A percentile compares a stretch with the other conserved stretches of the same genome.
Conservation (phyloP, 495 filamentous ascomycete species). For the Xylaria cubensis region DNA sequence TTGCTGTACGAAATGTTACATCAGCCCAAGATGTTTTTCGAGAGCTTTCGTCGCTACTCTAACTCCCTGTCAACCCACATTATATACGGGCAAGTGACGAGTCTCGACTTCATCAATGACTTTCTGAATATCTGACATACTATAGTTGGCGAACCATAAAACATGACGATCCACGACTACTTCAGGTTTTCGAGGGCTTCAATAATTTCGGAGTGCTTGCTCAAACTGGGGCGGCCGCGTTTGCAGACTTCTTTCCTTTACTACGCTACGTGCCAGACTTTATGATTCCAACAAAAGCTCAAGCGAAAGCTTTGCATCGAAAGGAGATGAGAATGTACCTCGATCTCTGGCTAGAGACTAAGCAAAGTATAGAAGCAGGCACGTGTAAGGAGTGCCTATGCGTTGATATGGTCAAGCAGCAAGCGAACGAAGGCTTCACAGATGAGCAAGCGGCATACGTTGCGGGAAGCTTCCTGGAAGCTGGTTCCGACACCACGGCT, state of each 20-base stretch:
- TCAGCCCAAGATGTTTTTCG: neutral
- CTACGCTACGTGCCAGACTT: neutral
- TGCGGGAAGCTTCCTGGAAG: neutral
- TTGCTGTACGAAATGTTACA: neutral
- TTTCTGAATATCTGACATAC: neutral
- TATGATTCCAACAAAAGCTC: neutral
- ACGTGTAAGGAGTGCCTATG: neutral
- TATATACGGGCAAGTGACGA: neutral
- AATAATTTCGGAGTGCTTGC: neutral
- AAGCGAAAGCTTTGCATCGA: neutral
- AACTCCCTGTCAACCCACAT: neutral
- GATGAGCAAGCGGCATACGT: neutral
- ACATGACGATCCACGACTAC: slow-evolving; percentile 3
- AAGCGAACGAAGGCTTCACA: neutral
- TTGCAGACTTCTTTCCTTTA: neutral
- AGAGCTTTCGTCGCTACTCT: neutral
- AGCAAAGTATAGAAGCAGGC: neutral
- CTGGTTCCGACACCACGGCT: neutral
- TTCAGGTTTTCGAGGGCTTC: slow-evolving; percentile 1
- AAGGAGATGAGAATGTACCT: neutral
- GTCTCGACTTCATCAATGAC: neutral
- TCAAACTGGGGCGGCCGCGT: neutral
- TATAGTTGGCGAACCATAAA: neutral
- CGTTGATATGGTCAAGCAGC: slow-evolving; percentile 5
- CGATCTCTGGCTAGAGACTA: neutral